Evolutionary conservation across 1,284 basidiomycete genomes (phyloP), one percentile per base, ranked within the genome.

Genomic region (Acaromyces ingoldii): DNA sequence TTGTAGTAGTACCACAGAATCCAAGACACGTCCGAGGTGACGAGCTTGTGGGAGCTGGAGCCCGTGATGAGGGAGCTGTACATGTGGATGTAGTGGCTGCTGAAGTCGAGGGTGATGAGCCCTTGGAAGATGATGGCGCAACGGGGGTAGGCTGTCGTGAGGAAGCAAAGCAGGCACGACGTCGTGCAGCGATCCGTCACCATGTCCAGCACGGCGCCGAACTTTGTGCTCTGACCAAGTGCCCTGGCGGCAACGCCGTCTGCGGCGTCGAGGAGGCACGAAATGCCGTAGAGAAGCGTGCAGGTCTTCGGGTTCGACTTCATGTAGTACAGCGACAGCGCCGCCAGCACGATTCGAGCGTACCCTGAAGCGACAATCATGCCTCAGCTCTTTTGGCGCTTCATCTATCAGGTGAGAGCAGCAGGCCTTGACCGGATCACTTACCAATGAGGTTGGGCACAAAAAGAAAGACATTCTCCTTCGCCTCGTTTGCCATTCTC

Each of bases 101-200:
- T 87, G 76, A 99, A 99, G 78, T 99, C 95, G 60, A 99, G 84
- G 0, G 92, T 85, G 77, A 99, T 97, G 58, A 99, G 84, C 76
- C 88, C 87, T 78, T 96, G 91, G 81, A 98, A 97, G 46, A 86
- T 72, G 47, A 95, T 79, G 2, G 91, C 88, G 63, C 81, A 88
- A 29, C 79, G 72, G 6, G 91, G 90, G 77, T 96, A 98, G 39
- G 84, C 88, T 5, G 86, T 87, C 7, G 91, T 85, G 36, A 99
- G 83, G 81, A 93, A 97, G 77, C 90, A 95, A 28, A 98, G 81
- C 58, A 98, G 80, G 76, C 91, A 92, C 1, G 91, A 87, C 3
- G 95, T 98, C 33, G 95, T 93, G 80, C 93, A 96, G 89, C 93
- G 82, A 77, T 99, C 93, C n/a, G 95, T 98, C 50, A 99, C 93